These are phyloP conservation scores for Solanum chilense DNA, from an alignment of 257 asterid species.

Conservation along the genomic window DNA sequence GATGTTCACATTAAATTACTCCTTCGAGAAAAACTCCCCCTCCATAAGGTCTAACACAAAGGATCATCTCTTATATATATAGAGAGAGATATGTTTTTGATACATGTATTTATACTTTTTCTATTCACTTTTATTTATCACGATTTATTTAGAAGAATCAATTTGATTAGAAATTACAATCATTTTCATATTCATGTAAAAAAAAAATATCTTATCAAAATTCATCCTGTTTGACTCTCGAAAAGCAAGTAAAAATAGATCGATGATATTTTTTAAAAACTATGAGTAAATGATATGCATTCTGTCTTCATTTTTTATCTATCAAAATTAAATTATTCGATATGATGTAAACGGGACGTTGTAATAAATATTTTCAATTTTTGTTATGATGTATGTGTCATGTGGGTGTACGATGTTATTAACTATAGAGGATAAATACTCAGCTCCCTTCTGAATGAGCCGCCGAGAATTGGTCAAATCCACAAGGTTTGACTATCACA, in stretches of 20 bases:
- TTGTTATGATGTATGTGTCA: neutral
- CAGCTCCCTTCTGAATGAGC: slow-evolving; percentile 27
- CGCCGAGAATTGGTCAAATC: slow-evolving; percentile 66
- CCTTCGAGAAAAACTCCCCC: no score
- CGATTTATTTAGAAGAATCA: fast-evolving
- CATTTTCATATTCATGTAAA: neutral
- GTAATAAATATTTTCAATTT: no score
- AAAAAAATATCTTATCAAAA: fast-evolving
- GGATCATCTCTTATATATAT: no score
- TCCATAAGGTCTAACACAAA: no score
- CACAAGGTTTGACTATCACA: slow-evolving; percentile 31
- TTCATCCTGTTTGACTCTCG: no score
- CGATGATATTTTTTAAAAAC: no score
- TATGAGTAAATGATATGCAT: neutral
- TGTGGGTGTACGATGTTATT: neutral
- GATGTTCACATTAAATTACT: no score
- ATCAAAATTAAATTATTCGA: neutral
- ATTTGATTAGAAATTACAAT: no score
- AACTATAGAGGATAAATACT: neutral
- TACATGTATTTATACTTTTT: no score
- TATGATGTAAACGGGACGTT: neutral
- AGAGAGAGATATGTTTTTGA: no score
- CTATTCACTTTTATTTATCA: no score
- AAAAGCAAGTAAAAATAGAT: neutral
- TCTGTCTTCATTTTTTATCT: neutral